Base-by-base conservation (phyloP, 176 grass and related monocot species). In the Microstegium vimineum region DNA sequence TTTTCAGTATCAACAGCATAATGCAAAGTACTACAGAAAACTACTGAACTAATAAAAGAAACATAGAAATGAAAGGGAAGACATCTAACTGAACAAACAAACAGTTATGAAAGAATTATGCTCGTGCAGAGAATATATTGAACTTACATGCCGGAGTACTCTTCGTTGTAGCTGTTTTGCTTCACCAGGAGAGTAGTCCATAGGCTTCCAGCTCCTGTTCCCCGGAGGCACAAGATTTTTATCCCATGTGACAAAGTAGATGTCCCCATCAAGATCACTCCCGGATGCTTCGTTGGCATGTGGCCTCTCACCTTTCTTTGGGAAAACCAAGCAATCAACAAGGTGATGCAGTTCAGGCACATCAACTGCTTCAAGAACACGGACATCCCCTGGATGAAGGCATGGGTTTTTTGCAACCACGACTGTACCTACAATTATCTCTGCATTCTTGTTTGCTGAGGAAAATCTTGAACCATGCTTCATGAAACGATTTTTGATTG, bases 321-420 rank as follows among this genome's bases (percentile, higher is more conserved):
- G n/a, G n/a, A n/a, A n/a, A n/a, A n/a, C n/a, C n/a, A n/a, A n/a
- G n/a, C n/a, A n/a, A n/a, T n/a, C n/a, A n/a, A n/a, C n/a, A n/a
- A n/a, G n/a, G n/a, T n/a, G n/a, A n/a, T n/a, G n/a, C n/a, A n/a
- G n/a, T n/a, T n/a, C n/a, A n/a, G n/a, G n/a, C n/a, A n/a, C n/a
- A n/a, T n/a, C n/a, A n/a, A n/a, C n/a, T n/a, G n/a, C n/a, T n/a
- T n/a, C n/a, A n/a, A n/a, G n/a, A n/a, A n/a, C n/a, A n/a, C n/a
- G n/a, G n/a, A n/a, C n/a, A n/a, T 97, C 94, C 31, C 92, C 94
- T 16, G 94, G 94, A 74, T 97, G 94, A 80, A 92, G 87, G 81
- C 94, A 97, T 10, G 94, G 94, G 42, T 97, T 97, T 78, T 97
- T 97, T 68, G 92, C 92, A 63, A 97, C 85, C 62, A 87, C 90